A percentile compares a stretch with the other conserved stretches of the same genome.
Evolutionary conservation across 2,329 filamentous ascomycete genomes (phyloP).

Genomic region (Colletotrichum eleusines): DNA sequence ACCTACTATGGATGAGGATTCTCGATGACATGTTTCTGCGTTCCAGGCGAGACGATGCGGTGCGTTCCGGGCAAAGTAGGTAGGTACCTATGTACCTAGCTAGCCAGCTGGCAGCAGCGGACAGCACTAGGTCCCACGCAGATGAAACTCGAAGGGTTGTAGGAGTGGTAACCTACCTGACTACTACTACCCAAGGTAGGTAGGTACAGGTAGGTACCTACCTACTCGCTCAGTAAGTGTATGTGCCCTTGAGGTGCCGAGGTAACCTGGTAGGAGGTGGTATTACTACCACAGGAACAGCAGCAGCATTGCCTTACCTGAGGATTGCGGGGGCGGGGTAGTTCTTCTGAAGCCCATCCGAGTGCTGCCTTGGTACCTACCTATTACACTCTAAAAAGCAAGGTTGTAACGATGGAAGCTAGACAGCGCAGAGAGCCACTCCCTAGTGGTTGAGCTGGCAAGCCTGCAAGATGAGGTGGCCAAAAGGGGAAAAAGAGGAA

Average conservation of each 20-base stretch:
- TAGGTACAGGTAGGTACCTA: too few species aligned
- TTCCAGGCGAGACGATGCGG: constrained; percentile 33
- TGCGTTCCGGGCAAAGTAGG: constrained; percentile 20
- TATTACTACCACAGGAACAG: not conserved
- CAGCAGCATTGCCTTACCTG: constrained; percentile 16
- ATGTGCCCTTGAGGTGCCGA: too few species aligned
- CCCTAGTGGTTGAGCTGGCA: constrained; percentile 27
- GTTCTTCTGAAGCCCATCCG: not conserved
- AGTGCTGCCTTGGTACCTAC: not conserved
- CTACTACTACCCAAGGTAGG: too few species aligned
- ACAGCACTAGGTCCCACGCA: constrained; percentile 30
- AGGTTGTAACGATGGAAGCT: constrained; percentile 1
- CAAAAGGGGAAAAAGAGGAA: constrained; percentile 3
- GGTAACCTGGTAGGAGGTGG: too few species aligned
- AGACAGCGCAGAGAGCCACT: not conserved
- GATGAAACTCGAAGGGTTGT: constrained; percentile 41
- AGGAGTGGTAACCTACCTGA: not conserved
- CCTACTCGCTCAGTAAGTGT: too few species aligned
- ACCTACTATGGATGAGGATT: constrained; percentile 27
- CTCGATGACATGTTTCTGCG: constrained; percentile 33
- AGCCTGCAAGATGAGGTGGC: constrained; percentile 37
- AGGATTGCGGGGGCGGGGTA: constrained; percentile 25
- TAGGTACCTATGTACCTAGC: not conserved
- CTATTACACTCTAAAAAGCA: not conserved
- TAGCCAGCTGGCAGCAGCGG: not conserved